A percentile compares a stretch with the other conserved stretches of the same genome.
phyloP scores from a whole-genome alignment of 108 stramenopile species.

The Bacterosira constricta region DNA sequence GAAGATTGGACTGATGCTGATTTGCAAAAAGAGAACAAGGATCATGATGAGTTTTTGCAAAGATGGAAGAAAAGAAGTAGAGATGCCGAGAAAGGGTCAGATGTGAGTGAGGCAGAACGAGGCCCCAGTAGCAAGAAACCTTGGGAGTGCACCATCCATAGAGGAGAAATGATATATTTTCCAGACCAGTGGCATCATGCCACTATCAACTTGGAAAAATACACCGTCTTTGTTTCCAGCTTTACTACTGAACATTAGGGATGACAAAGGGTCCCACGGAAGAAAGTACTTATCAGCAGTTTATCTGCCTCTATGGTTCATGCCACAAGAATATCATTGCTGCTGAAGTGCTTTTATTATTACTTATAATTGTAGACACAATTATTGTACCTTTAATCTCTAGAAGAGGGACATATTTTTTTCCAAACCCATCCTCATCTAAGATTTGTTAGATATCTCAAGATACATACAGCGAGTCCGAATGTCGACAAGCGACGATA shows the following conservation, averaged over 20 bases:
- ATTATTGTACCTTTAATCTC: no score
- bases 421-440: no score
- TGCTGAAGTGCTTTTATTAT: background rate
- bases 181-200: constrained; percentile 87
- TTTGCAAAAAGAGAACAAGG: constrained; percentile 7
- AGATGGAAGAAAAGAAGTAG: constrained; percentile 8
- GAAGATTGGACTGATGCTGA: constrained; percentile 38
- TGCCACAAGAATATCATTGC: background rate
- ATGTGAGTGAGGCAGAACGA: constrained; percentile 52
- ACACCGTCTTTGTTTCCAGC: constrained; percentile 89
- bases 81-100: constrained; percentile 12
- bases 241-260: constrained; percentile 78
- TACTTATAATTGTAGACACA: no score
- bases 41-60: constrained; percentile 21
- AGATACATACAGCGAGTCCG: no score
- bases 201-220: constrained; percentile 87
- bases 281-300: background rate
- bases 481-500: no score
- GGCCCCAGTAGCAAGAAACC: constrained; percentile 56
- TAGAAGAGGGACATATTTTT: no score
- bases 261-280: background rate
- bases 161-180: constrained; percentile 89
- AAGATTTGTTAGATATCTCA: no score
- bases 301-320: background rate
- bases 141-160: constrained; percentile 76